Evolutionary conservation across 495 filamentous ascomycete species (phyloP), one percentile per base, ranked within the genome.

Genomic region (Aspergillus sclerotiicarbonarius): DNA sequence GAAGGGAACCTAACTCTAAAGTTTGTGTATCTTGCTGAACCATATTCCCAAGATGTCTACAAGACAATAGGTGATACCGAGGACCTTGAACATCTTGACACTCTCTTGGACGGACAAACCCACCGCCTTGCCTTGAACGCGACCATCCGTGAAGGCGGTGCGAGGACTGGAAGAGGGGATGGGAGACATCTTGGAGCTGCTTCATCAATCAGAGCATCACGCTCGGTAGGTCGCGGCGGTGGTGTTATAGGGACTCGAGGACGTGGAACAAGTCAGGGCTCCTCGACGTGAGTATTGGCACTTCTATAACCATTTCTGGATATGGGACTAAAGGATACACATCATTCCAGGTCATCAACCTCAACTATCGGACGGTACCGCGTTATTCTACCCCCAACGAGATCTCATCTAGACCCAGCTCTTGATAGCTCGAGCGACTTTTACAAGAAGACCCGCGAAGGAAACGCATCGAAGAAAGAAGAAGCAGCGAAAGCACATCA

Each of bases 41-140:
- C 45, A 64, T 45, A 63, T 43, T 20, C 21, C 18, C 20, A 54
- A 77, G 75, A 67, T 41, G 43, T 72, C 3, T 54, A 73, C 47
- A 58, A 64, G 20, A 51, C 58, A 6, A 60, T 72, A 30, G 48
- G 54, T 6, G 70, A 76, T 49, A 73, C 62, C 0, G 56, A 41
- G 20, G 59, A 64, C 7, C 32, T 69, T 7, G 72, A 76, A 39
- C 13, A 68, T 6, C 60, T 75, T 6, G 65, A 72, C 31, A 57
- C 60, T 29, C 43, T 78, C 6, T 51, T 70, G 21, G 45, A 69
- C 20, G 75, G 75, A 13, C 75, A 78, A 45, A 71, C 49, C 25
- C 75, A 78, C 44, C 72, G 75, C 35, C 56, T 65, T 19, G 51
- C 61, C 2, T 56, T 75, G 13, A 57, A 30, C 32, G 60, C 57